Evolutionary conservation across 805 yeast genomes (phyloP), one percentile per base, ranked within the genome.

Genomic region (Lachancea meyersii): DNA sequence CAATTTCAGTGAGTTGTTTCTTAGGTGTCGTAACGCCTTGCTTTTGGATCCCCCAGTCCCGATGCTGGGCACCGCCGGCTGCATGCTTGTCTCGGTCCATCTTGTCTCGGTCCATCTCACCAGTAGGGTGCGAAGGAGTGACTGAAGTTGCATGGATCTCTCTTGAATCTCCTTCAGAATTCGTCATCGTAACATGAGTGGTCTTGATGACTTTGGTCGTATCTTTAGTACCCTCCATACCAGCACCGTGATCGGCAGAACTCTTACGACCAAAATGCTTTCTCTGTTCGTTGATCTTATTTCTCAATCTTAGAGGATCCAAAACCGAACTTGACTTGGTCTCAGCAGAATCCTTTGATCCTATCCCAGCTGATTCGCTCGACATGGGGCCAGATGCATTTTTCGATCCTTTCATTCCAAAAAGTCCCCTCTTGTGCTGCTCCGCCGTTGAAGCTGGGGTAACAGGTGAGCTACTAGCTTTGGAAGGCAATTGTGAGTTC

Each of bases 401-500:
- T 16, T 30, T 38, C 10, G 41, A 31, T 5, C 28, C 17, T 23
- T 16, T 31, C 35, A 20, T 10, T 11, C 35, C 35, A 31, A 38
- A 38, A 2, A 38, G 13, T 5, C 41, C 41, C 30, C 35, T 38
- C 41, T 31, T 38, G 35, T 38, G 41, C 22, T 38, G 41, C 13
- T 38, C 41, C 13, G 30, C 19, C 23, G 18, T 19, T 17, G 20
- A n/a, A n/a, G 22, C 32, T 16, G 41, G 26, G 1, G 34, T 21
- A 20, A 33, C 24, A 17, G 40, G 40, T 5, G 32, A 11, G 21
- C 30, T 38, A 7, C 27, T 30, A 7, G 22, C 23, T 21, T 31
- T 14, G 9, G 19, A 9, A 22, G 19, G 41, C 20, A 22, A 16
- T 20, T n/a, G 35, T 20, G 41, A 19, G 17, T 17, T 38, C 18